Evolutionary conservation across 768 basidiomycete species (phyloP).

Genomic region (Filobasidium floriforme): DNA sequence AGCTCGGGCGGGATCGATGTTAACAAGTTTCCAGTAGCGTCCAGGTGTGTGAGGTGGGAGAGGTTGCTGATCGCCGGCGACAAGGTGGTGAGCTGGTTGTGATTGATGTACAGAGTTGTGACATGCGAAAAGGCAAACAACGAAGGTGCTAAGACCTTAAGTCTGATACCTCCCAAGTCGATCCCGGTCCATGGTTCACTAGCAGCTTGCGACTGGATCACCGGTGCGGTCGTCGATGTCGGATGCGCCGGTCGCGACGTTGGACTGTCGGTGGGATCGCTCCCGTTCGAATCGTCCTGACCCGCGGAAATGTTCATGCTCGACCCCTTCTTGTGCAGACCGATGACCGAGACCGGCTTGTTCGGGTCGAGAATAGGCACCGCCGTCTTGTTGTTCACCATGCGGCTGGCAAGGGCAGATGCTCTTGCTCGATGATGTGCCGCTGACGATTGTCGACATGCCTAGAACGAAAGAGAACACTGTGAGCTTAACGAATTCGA

Average conservation of each 20-base stretch:
- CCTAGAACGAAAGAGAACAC: slow-evolving; percentile 48
- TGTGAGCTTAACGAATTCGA: not conserved
- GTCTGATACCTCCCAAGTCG: slow-evolving; percentile 90
- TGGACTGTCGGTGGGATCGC: slow-evolving; percentile 37
- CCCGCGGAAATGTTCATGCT: slow-evolving; percentile 42
- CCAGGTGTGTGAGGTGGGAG: slow-evolving; percentile 76
- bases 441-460: slow-evolving; percentile 73
- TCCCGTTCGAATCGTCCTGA: slow-evolving; percentile 36
- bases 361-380: slow-evolving; percentile 91
- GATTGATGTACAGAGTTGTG: slow-evolving; percentile 89
- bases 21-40: slow-evolving; percentile 83
- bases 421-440: slow-evolving; percentile 91
- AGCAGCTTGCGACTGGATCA: slow-evolving; percentile 55
- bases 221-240: slow-evolving; percentile 68
- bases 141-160: slow-evolving; percentile 80
- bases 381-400: slow-evolving; percentile 62
- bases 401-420: slow-evolving; percentile 87
- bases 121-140: slow-evolving; percentile 83
- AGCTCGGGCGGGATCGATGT: slow-evolving; percentile 71
- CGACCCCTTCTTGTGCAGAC: slow-evolving; percentile 49
- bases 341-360: slow-evolving; percentile 35
- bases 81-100: slow-evolving; percentile 71
- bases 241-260: slow-evolving; percentile 50
- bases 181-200: slow-evolving; percentile 65
- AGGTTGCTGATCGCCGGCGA: slow-evolving; percentile 77